Evolutionary conservation across 805 yeast species (phyloP), one percentile per base, ranked within the genome.

Genomic region (Sugiyamaella marilandica): DNA sequence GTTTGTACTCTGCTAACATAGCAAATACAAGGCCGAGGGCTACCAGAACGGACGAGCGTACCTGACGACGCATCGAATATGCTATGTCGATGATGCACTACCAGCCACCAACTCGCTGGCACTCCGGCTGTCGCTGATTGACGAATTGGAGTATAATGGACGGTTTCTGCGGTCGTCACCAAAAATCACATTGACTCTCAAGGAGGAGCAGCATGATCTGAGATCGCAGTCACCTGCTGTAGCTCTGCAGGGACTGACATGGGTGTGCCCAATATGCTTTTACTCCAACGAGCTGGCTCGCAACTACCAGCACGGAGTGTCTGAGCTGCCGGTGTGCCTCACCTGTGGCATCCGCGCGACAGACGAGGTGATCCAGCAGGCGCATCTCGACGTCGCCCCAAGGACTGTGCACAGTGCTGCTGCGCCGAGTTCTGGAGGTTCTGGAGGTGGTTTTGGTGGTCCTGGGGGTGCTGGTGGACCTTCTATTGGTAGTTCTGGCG

Each of bases 221-320:
- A 8, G 41, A 19, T 14, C 34, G 34, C 48, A 44, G 46, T 31
- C 45, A 16, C 26, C 56, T 2, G 18, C 50, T 36, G 49, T 41
- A 43, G 51, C 50, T 8, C 49, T 16, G 37, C 45, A 47, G 3
- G 45, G 50, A 11, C 55, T 65, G 14, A 71, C 75, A 31, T 92
- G 99, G 99, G 76, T 78, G 1, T 92, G 99, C 66, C 84, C 85
- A n/a, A 91, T 94, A 2, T 92, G 99, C 67, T 80, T 81, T n/a
- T 86, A 74, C 64, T 74, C 83, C 24, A 88, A 89, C 62, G 67
- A 65, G 10, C 59, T 78, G 2, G 64, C 66, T 7, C 58, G 65
- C 8, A 66, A 65, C 11, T 64, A 67, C 18, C 65, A 66, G 39
- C 65, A 55, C 31, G 65, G 61, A 11, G 47, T 57, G 0, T 58